A percentile compares a stretch with the other conserved stretches of the same genome.
Conservation (phyloP, 495 filamentous ascomycete species). For the Aspergillus funiculosus region DNA sequence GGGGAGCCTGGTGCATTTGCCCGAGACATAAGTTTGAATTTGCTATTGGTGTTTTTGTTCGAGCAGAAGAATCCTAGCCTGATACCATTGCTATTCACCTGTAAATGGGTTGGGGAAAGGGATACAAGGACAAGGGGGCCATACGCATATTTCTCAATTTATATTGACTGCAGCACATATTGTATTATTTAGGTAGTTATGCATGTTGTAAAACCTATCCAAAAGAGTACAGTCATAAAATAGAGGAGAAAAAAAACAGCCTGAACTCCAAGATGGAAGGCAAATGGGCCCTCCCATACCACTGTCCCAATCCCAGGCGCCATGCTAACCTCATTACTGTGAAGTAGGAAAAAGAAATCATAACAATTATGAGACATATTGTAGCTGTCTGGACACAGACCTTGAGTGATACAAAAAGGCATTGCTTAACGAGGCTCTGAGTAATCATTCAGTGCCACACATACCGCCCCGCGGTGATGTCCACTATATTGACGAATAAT, state of each 20-base stretch:
- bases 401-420: no score
- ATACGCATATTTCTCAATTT: conserved; percentile 6
- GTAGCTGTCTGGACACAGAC: no score
- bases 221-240: neutral
- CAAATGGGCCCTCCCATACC: conserved; percentile 7
- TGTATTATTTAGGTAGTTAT: neutral
- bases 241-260: conserved; percentile 4
- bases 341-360: conserved; percentile 14
- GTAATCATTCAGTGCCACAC: conserved; percentile 96
- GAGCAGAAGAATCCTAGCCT: no score
- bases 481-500: conserved; percentile 98
- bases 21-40: conserved; percentile 5
- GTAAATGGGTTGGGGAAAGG: neutral
- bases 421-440: conserved; percentile 56
- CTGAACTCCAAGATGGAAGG: conserved; percentile 15
- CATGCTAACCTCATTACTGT: conserved; percentile 21
- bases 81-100: conserved; percentile 6
- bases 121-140: neutral
- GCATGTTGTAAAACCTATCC: neutral
- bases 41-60: conserved; percentile 2
- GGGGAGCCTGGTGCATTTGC: conserved; percentile 10
- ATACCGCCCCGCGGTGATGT: conserved; percentile 91
- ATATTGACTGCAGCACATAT: conserved; percentile 3
- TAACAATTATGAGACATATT: no score
- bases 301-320: conserved; percentile 17